Base-by-base conservation (phyloP, 345 rosid genomes). In the Ceriops tagal region DNA sequence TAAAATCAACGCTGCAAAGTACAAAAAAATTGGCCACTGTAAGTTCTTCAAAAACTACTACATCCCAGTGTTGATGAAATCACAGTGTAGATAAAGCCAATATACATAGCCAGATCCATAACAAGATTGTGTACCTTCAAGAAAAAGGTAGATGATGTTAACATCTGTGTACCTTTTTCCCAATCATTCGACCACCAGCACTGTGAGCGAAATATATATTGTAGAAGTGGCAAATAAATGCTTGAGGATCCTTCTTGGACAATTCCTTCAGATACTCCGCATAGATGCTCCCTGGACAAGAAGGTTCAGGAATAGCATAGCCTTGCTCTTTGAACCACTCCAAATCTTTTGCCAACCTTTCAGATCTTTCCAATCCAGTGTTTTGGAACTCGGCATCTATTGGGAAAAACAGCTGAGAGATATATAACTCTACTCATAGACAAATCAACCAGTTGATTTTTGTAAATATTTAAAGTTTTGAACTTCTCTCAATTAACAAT, bases 101-200 rank as follows among this genome's bases (percentile, higher is more conserved):
- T 18, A 19, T 7, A 21, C 13, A 2, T 22, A 8, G 26, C 11
- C 26, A 6, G 6, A 53, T 53, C 13, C 58, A n/a, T 22, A 53
- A n/a, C 7, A n/a, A 1, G 58, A n/a, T 30, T 43, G 27, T 37
- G 39, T 35, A 64, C 37, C 31, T 8, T 18, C 22, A 34, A 21
- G 24, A 5, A 52, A 27, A n/a, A 37, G 6, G 37, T 10, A 19
- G 4, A 22, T 13, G 10, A 53, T 39, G 49, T 34, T 27, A 43
- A 65, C 20, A 24, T 53, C 62, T 22, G 68, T 31, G 32, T 85
- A 93, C 98, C 92, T 88, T 93, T 79, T 76, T 89, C 67, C 96
- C 98, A 73, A 93, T 93, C 96, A 93, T 91, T 62, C 93, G 87
- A 46, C 98, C 98, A 70, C 97, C 98, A 55, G 98, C 98, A 55